Conservation (phyloP, 2,329 filamentous ascomycete genomes). For the Aspergillus persii region DNA sequence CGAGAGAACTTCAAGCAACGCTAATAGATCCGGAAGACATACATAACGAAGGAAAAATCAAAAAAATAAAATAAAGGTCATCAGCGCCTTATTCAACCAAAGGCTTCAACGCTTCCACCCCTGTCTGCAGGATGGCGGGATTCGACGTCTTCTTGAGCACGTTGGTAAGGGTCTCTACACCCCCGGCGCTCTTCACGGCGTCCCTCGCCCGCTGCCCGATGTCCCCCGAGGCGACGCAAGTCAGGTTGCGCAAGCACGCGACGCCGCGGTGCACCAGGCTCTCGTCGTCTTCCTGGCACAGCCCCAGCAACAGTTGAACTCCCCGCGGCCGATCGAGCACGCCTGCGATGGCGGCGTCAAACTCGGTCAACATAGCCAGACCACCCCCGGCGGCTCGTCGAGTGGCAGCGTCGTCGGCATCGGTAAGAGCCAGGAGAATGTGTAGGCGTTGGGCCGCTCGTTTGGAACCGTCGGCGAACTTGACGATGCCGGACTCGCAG, state of each 20-base stretch:
- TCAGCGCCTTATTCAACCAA: conserved; percentile 47
- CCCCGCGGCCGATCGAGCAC: conserved; percentile 71
- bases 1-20: conserved; percentile 1
- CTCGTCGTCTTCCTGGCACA: conserved; percentile 69
- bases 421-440: conserved; percentile 80
- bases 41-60: conserved; percentile 1
- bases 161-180: conserved; percentile 66
- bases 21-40: conserved; percentile 2
- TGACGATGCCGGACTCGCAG: conserved; percentile 44
- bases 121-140: conserved; percentile 67
- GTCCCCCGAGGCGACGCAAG: conserved; percentile 61
- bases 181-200: conserved; percentile 61
- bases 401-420: conserved; percentile 77
- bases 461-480: conserved; percentile 54
- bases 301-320: conserved; percentile 70
- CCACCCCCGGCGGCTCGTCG: conserved; percentile 84
- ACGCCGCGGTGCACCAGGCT: conserved; percentile 63
- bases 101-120: conserved; percentile 70
- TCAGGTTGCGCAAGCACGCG: conserved; percentile 72
- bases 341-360: conserved; percentile 69
- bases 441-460: conserved; percentile 73
- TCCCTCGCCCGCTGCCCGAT: conserved; percentile 60
- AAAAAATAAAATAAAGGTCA: conserved; percentile 5
- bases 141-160: conserved; percentile 68
- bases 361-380: conserved; percentile 77